Conservation (phyloP, 306 rosid species). For the Glycine latifolia region DNA sequence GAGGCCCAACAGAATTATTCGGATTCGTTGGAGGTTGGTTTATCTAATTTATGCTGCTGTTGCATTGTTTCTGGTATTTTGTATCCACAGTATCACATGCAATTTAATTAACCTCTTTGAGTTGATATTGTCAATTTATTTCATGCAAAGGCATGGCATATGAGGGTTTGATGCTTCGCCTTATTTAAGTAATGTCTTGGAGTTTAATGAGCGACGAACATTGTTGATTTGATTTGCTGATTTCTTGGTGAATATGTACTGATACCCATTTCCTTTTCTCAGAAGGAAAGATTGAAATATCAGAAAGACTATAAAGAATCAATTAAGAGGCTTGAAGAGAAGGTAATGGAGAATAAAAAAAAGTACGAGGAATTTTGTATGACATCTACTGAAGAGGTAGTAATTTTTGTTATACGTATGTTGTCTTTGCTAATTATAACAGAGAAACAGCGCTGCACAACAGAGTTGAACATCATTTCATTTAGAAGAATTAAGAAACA, state of each 20-base stretch:
- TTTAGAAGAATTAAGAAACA: constrained; percentile 5
- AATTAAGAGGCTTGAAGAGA: constrained; percentile 80
- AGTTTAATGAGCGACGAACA: neutral
- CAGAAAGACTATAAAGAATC: constrained; percentile 81
- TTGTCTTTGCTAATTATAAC: constrained; percentile 6
- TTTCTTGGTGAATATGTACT: constrained; percentile 36
- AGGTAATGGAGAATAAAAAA: constrained; percentile 60
- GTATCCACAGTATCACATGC: neutral
- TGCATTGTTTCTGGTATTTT: neutral
- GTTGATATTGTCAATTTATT: constrained; percentile 3
- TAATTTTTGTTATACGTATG: neutral
- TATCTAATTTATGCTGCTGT: constrained; percentile 10
- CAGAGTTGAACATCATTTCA: neutral
- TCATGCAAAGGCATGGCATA: neutral
- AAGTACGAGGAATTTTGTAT: constrained; percentile 54
- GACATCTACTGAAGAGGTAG: constrained; percentile 49
- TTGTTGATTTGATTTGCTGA: constrained; percentile 17
- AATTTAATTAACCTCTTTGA: neutral
- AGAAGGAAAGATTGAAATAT: constrained; percentile 78
- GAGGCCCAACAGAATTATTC: constrained; percentile 66
- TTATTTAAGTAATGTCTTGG: constrained; percentile 18
- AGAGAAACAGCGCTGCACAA: neutral
- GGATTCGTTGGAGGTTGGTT: constrained; percentile 72
- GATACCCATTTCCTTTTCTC: constrained; percentile 38
- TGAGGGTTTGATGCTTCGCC: neutral